Evolutionary conservation across 108 stramenopile species (phyloP).

Genomic region (Cyclostephanos invisitatus): DNA sequence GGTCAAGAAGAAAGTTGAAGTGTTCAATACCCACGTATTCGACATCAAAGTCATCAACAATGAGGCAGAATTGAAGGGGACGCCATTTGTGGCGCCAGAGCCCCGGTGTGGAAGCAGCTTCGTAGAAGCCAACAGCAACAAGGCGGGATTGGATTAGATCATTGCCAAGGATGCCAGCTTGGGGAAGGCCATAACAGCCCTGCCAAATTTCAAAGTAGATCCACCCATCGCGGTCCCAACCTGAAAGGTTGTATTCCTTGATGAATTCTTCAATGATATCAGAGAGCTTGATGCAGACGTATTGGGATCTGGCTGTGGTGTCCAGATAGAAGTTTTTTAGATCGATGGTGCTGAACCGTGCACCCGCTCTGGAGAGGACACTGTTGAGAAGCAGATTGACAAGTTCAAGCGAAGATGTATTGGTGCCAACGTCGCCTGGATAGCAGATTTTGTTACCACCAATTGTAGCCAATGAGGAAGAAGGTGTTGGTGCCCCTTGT

Average conservation of each 20-base stretch:
- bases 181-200: conserved; percentile 57
- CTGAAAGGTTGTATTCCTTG: conserved; percentile 30
- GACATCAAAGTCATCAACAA: conserved; percentile 53
- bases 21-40: conserved; percentile 43
- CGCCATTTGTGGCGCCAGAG: conserved; percentile 22
- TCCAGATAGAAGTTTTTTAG: no score
- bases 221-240: conserved; percentile 7
- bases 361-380: no score
- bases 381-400: no score
- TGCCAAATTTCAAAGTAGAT: conserved; percentile 31
- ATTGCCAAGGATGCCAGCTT: conserved; percentile 48
- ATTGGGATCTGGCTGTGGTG: no score
- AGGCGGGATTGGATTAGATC: conserved; percentile 11
- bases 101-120: conserved; percentile 12
- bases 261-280: conserved; percentile 43
- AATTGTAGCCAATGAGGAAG: conserved; percentile 12
- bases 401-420: no score
- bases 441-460: conserved; percentile 47
- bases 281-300: conserved; percentile 16
- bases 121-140: conserved; percentile 28
- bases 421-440: conserved; percentile 23
- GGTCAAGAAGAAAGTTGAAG: no score
- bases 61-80: no score
- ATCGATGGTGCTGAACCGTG: no score
- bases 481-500: conserved; percentile 6